phyloP scores from a whole-genome alignment of 2,329 filamentous ascomycete species.

The Seiridium unicorne region DNA sequence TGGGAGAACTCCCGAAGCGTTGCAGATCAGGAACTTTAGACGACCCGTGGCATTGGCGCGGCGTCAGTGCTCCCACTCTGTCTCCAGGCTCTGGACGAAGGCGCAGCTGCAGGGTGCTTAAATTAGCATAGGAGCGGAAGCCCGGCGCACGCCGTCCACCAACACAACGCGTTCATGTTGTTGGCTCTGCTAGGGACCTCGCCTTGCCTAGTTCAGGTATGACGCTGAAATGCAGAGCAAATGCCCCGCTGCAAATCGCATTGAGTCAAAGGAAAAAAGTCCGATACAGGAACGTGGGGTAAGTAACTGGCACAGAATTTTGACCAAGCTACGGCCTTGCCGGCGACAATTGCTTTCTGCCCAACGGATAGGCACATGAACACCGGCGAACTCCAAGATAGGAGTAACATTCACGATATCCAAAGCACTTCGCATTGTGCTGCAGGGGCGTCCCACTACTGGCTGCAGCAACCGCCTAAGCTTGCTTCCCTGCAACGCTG shows the following conservation, averaged over 20 bases:
- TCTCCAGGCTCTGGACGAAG: not conserved
- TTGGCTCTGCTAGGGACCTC: not conserved
- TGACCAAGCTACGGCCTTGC: not conserved
- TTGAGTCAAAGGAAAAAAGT: constrained; percentile 25
- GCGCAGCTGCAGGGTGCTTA: not conserved
- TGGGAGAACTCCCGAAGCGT: not conserved
- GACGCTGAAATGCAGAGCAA: not conserved
- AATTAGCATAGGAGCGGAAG: not conserved
- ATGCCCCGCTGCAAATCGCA: constrained; percentile 17
- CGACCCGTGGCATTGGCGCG: not conserved
- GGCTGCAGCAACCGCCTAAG: not conserved
- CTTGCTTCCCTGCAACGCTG: not conserved
- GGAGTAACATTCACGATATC: too few species aligned
- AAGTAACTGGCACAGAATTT: constrained; percentile 9
- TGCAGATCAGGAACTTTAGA: constrained; percentile 1
- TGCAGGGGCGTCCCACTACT: not conserved
- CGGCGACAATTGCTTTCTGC: not conserved
- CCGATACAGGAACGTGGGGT: constrained; percentile 41
- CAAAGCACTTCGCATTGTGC: too few species aligned
- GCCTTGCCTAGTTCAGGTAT: not conserved
- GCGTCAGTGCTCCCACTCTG: not conserved
- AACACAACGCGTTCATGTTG: not conserved
- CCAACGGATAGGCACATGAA: constrained; percentile 1
- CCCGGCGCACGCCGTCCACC: not conserved
- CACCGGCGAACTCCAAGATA: not conserved